A percentile compares a stretch with the other conserved stretches of the same genome.
Evolutionary conservation across 306 rosid genomes (phyloP).

Genomic region (Cucurbita pepo): DNA sequence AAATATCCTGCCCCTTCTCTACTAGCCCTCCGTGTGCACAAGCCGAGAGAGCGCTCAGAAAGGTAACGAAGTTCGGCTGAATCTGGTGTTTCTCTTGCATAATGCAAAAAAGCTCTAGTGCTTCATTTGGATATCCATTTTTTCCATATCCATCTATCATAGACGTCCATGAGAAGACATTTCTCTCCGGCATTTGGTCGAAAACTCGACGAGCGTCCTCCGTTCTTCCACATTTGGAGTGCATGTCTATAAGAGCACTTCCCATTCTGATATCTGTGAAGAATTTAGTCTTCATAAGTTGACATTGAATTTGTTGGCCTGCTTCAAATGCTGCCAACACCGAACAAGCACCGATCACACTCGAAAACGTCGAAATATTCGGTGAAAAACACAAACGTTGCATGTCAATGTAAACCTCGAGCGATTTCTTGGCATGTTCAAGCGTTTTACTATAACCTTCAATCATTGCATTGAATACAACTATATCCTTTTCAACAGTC

Average conservation of each 20-base stretch:
- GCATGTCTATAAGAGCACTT: slow-evolving; percentile 80
- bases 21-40: slow-evolving; percentile 78
- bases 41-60: slow-evolving; percentile 73
- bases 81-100: slow-evolving; percentile 31
- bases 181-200: slow-evolving; percentile 46
- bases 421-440: slow-evolving; percentile 42
- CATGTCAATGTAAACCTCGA: slow-evolving; percentile 63
- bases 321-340: slow-evolving; percentile 46
- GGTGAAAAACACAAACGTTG: slow-evolving; percentile 50
- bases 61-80: slow-evolving; percentile 57
- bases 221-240: slow-evolving; percentile 66
- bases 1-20: slow-evolving; percentile 55
- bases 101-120: slow-evolving; percentile 43
- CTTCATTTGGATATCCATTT: slow-evolving; percentile 55
- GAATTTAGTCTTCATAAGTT: slow-evolving; percentile 48
- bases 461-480: slow-evolving; percentile 82
- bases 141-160: slow-evolving; percentile 94
- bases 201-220: slow-evolving; percentile 52
- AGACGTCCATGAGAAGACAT: slow-evolving; percentile 90
- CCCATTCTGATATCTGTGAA: slow-evolving; percentile 44
- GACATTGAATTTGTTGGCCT: slow-evolving; percentile 65
- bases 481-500: slow-evolving; percentile 53
- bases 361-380: slow-evolving; percentile 80
- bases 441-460: slow-evolving; percentile 75
- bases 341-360: slow-evolving; percentile 75